These are phyloP conservation scores for Suillus subaureus DNA, from an alignment of 768 basidiomycete genomes.

Conservation along the genomic window DNA sequence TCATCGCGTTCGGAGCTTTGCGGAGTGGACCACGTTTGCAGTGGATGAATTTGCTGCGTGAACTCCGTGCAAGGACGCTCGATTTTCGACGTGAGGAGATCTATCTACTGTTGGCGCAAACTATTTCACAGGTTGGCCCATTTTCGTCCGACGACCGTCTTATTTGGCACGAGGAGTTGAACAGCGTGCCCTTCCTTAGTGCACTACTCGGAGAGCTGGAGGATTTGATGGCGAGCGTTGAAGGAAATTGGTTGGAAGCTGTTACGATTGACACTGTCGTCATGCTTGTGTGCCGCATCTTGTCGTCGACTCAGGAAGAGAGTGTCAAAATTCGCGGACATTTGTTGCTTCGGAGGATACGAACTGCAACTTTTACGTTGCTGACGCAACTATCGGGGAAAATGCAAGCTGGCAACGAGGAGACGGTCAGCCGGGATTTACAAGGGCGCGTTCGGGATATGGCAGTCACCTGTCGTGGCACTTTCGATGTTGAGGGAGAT, in stretches of 20 bases:
- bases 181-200: conserved; percentile 33
- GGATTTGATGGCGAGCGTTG: conserved; percentile 35
- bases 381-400: conserved; percentile 32
- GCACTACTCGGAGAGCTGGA: conserved; percentile 40
- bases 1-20: conserved; percentile 44
- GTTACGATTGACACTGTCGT: conserved; percentile 36
- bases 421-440: conserved; percentile 15
- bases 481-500: conserved; percentile 27
- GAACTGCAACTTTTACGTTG: conserved; percentile 38
- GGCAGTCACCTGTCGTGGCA: conserved; percentile 41
- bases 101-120: conserved; percentile 44
- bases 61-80: conserved; percentile 40
- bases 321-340: conserved; percentile 21
- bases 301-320: conserved; percentile 25
- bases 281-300: conserved; percentile 38
- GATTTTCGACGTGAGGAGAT: conserved; percentile 43
- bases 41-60: conserved; percentile 52
- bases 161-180: conserved; percentile 45
- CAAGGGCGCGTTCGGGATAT: conserved; percentile 35
- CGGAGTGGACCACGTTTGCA: conserved; percentile 48
- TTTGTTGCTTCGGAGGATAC: conserved; percentile 33
- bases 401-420: conserved; percentile 17
- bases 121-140: conserved; percentile 46
- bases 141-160: conserved; percentile 16
- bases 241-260: conserved; percentile 44